A percentile compares a stretch with the other conserved stretches of the same genome.
phyloP scores from a whole-genome alignment of 1,139 yeast species.

The Candida pseudoviswanathii region DNA sequence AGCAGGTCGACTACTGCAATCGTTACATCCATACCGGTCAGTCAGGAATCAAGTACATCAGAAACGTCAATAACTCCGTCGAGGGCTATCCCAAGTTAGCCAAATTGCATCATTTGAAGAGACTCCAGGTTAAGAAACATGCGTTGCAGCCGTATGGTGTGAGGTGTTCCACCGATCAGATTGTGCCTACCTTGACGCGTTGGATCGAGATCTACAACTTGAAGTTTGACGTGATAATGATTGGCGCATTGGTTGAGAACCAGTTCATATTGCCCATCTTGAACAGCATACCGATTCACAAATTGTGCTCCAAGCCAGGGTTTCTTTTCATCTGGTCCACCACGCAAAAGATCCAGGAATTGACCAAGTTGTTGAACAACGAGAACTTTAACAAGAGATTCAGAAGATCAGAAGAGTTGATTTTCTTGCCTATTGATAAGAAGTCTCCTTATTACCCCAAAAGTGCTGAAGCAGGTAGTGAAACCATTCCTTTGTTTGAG shows the following conservation, averaged over 20 bases:
- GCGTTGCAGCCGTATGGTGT: slow-evolving; percentile 70
- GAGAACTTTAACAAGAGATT: slow-evolving; percentile 73
- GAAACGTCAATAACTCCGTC: slow-evolving; percentile 64
- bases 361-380: slow-evolving; percentile 57
- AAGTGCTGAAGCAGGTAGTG: slow-evolving; percentile 8
- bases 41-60: slow-evolving; percentile 62
- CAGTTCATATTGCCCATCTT: slow-evolving; percentile 65
- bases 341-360: slow-evolving; percentile 65
- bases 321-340: slow-evolving; percentile 87
- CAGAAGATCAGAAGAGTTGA: slow-evolving; percentile 85
- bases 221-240: slow-evolving; percentile 87
- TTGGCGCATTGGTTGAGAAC: slow-evolving; percentile 79
- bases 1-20: slow-evolving; percentile 67
- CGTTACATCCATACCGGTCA: slow-evolving; percentile 62
- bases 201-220: slow-evolving; percentile 63
- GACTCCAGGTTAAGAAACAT: slow-evolving; percentile 46
- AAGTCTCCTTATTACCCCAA: slow-evolving; percentile 60
- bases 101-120: slow-evolving; percentile 63
- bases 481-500: slow-evolving; percentile 30
- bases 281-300: slow-evolving; percentile 66
- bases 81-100: slow-evolving; percentile 87
- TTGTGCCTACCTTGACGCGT: slow-evolving; percentile 54
- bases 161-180: slow-evolving; percentile 51
- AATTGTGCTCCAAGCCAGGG: slow-evolving; percentile 81
- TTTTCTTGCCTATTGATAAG: slow-evolving; percentile 63